Evolutionary conservation across 208 protist species (phyloP), one percentile per base, ranked within the genome.

Genomic region (Wallacemonas sp.): DNA sequence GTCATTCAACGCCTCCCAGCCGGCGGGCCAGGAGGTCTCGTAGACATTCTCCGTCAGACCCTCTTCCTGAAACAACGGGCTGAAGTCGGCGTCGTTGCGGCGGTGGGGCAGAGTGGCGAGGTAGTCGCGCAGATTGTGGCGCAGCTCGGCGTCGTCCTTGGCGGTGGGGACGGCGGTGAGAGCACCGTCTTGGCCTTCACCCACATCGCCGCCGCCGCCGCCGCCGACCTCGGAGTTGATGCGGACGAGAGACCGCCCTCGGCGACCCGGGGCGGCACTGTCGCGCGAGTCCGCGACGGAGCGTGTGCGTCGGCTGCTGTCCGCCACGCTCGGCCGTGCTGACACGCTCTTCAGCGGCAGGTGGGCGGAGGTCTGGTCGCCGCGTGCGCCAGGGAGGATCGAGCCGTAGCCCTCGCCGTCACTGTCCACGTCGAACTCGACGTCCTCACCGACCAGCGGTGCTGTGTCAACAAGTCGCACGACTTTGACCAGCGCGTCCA

Each of bases 361-460:
- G 42, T 23, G 16, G 11, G 25, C 55, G 20, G 55, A 61, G 5
- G 16, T 29, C 33, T 72, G 23, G 3, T 55, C 48, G 7, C 5
- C 26, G 20, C 48, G 48, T 18, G 48, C 31, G 32, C 80, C 80
- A 28, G 78, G 68, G 7, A 95, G 44, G 57, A 95, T 91, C 52
- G 71, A 70, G 18, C 90, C 90, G 70, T 83, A 92, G 23, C 90
- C 90, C 49, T 95, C 90, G 2, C 81, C 90, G 52, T 95, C 90
- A 64, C 90, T 95, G 61, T 95, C 90, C 14, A 68, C 48, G 45
- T 93, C 84, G 7, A 91, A 76, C 42, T 70, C 69, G 16, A 76
- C 79, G 22, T 77, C 70, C 71, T 92, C 79, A 11, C 76, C 84
- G 23, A 85, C 75, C n/a, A 95, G 63, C 12, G 83, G 77, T 0